Evolutionary conservation across 2,329 filamentous ascomycete species (phyloP), one percentile per base, ranked within the genome.

Genomic region (Falciphora oryzae): DNA sequence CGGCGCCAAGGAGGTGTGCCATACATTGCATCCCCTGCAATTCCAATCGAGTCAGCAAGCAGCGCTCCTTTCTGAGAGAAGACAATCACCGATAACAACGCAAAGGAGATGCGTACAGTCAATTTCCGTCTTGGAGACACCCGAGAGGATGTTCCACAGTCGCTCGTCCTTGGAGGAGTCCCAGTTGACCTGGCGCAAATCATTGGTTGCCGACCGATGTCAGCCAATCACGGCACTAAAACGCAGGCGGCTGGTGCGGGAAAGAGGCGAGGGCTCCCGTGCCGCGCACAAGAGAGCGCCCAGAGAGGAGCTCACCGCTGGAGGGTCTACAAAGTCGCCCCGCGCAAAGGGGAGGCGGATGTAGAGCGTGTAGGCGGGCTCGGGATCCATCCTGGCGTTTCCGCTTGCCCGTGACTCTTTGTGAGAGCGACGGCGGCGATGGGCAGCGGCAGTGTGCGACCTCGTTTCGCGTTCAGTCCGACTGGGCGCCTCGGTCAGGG

Each of bases 111-210:
- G 16, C 44, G 22, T 80, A 96, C 94, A 99, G 74, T 98, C 88
- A 72, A 97, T 88, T 72, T 96, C 90, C 65, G 88, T 90, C 73
- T 92, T 92, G 2, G 91, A 87, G 38, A 89, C 87, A 67, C 89
- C 89, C 0, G 93, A 96, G 7, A 98, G 85, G 63, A 97, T 87
- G 75, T 91, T 91, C 95, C 95, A 99, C 22, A 99, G 78, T 13
- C 87, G 87, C 66, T 92, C 90, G 73, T 98, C 95, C 75, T 97
- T 98, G 28, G 84, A 81, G 1, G 89, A 84, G 76, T 93, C 89
- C 95, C 95, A 99, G 75, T 92, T 87, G 64, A 95, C 88, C 92
- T 96, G n/a, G 50, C 22, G 28, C 7, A 25, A 31, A 10, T n/a
- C 14, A 62, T 29, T 57, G 5, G 57, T 31, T 22, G 57, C 57